Evolutionary conservation across 2,329 filamentous ascomycete species (phyloP).

Genomic region (Venturia oleaginea): DNA sequence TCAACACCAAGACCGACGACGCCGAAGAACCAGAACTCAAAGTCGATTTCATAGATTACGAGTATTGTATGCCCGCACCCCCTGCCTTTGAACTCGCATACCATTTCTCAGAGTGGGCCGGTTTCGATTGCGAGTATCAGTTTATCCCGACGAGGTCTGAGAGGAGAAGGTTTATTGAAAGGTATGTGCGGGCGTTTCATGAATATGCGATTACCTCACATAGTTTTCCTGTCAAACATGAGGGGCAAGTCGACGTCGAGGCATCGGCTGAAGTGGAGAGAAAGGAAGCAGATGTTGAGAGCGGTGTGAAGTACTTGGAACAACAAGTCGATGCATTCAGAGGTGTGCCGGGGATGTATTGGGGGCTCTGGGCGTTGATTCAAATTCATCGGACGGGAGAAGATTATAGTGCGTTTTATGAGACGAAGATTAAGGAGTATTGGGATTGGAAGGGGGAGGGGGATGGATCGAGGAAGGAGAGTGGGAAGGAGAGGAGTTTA

Average conservation of each 20-base stretch:
- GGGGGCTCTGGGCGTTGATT: slow-evolving; percentile 92
- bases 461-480: slow-evolving; percentile 42
- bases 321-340: slow-evolving; percentile 78
- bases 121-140: slow-evolving; percentile 86
- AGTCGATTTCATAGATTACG: slow-evolving; percentile 93
- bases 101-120: slow-evolving; percentile 97
- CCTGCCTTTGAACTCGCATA: slow-evolving; percentile 95
- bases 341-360: slow-evolving; percentile 79
- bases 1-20: no score
- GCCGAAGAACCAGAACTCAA: slow-evolving; percentile 15
- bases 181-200: slow-evolving; percentile 69
- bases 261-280: no score
- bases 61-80: slow-evolving; percentile 89
- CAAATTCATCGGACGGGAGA: slow-evolving; percentile 97
- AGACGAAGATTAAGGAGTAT: slow-evolving; percentile 78
- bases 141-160: slow-evolving; percentile 70
- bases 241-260: no score
- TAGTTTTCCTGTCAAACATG: no score
- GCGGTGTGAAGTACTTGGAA: slow-evolving; percentile 59
- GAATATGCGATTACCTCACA: slow-evolving; percentile 23
- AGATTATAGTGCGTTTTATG: slow-evolving; percentile 86
- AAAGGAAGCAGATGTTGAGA: slow-evolving; percentile 15
- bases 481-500: slow-evolving; percentile 52
- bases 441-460: slow-evolving; percentile 76
- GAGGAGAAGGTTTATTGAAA: slow-evolving; percentile 68